Evolutionary conservation across 2,329 filamentous ascomycete species (phyloP), one percentile per base, ranked within the genome.

Genomic region (Trichoderma pleuroti): DNA sequence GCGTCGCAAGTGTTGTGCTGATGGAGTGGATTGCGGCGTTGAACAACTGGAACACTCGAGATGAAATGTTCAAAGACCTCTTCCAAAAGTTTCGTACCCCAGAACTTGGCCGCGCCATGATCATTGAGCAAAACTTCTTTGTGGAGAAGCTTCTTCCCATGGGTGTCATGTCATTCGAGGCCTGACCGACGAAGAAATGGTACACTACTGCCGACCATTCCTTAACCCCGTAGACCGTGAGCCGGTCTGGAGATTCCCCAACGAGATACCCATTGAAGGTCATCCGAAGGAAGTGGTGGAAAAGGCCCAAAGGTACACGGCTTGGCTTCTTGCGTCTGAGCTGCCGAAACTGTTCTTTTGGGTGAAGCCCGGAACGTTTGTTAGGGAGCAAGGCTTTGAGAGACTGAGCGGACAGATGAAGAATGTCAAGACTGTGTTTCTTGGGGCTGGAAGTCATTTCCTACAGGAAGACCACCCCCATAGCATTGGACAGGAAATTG

Each of bases 341-440:
- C 8, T 68, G 5, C 65, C 65, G 11, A 68, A 68, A 2, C 39
- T 68, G 4, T 68, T 68, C 28, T 68, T 68, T 21, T 68, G 65
- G 65, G 36, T 49, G n/a, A 49, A 52, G 18, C 64, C 64, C 14
- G 56, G 65, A 10, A 21, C 54, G 3, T 60, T 68, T 4, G 46
- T 68, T 3, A 60, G 16, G 16, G 28, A 34, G 6, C 36, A 30
- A 10, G n/a, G 52, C 3, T 68, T 60, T 30, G 28, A 49, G 36
- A 49, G 21, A 2, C 24, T 60, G 5, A 68, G 39, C 10, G 12
- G 18, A 11, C 28, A 59, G 12, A 60, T 68, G 54, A 60, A 36
- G 65, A 60, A 68, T 28, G 65, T 60, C 10, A 60, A 60, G 54
- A 52, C 28, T 5, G n/a, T 60, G 39, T 68, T 36, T 21, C 54